phyloP scores from a whole-genome alignment of 495 filamentous ascomycete genomes.

The Aspergillus homomorphus region DNA sequence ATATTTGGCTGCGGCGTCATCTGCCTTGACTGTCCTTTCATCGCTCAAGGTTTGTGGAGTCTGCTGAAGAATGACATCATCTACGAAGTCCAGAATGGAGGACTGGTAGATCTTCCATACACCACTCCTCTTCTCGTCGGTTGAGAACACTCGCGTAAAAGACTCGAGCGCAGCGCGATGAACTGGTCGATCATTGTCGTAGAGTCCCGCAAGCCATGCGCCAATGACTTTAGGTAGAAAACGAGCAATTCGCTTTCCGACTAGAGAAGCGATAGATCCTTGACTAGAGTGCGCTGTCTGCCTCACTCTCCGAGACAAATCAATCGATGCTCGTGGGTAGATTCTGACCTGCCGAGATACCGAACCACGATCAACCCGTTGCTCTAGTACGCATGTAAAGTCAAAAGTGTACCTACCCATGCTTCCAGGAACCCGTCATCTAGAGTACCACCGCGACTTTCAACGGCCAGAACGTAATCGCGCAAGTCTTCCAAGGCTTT shows the following conservation, averaged over 20 bases:
- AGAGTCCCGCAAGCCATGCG: conserved; percentile 82
- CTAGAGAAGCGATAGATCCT: conserved; percentile 65
- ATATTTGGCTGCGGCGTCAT: conserved; percentile 84
- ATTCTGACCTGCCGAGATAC: conserved; percentile 62
- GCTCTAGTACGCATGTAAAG: conserved; percentile 5
- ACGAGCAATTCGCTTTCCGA: conserved; percentile 76
- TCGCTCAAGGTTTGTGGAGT: conserved; percentile 80
- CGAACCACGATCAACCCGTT: conserved; percentile 20
- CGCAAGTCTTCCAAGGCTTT: conserved; percentile 88
- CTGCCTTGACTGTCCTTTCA: conserved; percentile 73
- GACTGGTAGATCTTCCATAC: conserved; percentile 76
- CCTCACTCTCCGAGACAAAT: conserved; percentile 80
- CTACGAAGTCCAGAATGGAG: conserved; percentile 75
- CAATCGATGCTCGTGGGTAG: conserved; percentile 85
- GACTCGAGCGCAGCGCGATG: conserved; percentile 71
- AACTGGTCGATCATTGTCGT: conserved; percentile 76
- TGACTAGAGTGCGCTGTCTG: conserved; percentile 76
- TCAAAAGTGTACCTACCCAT: conserved; percentile 66
- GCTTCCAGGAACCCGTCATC: conserved; percentile 78
- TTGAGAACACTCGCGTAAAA: conserved; percentile 67
- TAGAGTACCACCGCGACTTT: conserved; percentile 48
- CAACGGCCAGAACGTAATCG: conserved; percentile 51
- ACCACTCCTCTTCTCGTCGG: conserved; percentile 68
- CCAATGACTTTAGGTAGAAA: conserved; percentile 73
- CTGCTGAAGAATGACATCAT: conserved; percentile 71